phyloP scores from a whole-genome alignment of 2,329 filamentous ascomycete species.

The Aureobasidium sp. region DNA sequence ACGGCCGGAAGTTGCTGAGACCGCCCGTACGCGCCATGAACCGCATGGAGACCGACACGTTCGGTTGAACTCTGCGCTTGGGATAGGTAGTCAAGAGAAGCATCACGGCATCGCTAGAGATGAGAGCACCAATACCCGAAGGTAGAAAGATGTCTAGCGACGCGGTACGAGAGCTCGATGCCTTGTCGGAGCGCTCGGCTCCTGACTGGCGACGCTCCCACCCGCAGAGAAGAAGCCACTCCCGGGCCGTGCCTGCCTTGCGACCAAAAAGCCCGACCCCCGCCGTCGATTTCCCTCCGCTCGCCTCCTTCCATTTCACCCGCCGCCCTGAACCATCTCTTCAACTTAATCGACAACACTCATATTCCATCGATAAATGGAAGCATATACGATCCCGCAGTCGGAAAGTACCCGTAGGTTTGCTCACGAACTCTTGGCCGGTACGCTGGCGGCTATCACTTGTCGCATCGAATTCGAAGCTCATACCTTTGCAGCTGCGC shows the following conservation, averaged over 20 bases:
- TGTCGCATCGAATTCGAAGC: neutral
- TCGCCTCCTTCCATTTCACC: neutral
- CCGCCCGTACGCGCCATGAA: constrained; percentile 1
- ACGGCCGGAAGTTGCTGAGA: constrained; percentile 1
- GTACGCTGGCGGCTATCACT: neutral
- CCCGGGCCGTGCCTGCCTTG: neutral
- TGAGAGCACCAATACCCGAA: neutral
- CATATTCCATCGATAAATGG: neutral
- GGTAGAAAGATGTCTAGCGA: neutral
- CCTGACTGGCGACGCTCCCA: neutral
- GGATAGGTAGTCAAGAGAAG: too few species aligned
- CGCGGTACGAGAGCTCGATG: neutral
- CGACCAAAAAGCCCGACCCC: constrained; percentile 4
- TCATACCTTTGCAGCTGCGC: neutral
- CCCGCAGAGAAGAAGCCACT: neutral
- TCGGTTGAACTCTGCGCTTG: neutral
- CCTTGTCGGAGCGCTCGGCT: neutral
- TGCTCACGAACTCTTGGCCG: neutral
- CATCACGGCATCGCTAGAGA: neutral
- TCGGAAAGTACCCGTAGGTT: neutral
- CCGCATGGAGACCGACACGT: neutral
- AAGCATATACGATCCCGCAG: neutral
- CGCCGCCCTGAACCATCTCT: neutral
- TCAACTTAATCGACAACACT: neutral
- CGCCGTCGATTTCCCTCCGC: constrained; percentile 2